Conservation (phyloP, 257 asterid species). For the Rubia yunnanensis region DNA sequence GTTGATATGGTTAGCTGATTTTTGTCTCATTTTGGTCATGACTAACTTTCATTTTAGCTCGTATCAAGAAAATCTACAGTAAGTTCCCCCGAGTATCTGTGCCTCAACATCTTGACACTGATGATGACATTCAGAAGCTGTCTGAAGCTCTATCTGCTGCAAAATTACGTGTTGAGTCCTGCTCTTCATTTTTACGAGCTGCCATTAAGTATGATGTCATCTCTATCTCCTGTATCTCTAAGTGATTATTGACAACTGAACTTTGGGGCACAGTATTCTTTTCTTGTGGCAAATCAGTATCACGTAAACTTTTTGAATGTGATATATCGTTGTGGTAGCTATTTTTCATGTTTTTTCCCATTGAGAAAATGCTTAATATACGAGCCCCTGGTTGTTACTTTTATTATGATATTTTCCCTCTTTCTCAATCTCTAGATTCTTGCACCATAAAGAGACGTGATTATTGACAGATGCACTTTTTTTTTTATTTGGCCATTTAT, state of each 20-base stretch:
- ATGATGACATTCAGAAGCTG: constrained; percentile 74
- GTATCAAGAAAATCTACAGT: constrained; percentile 63
- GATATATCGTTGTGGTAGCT: not conserved
- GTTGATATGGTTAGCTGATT: constrained; percentile 3
- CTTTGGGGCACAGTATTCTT: not conserved
- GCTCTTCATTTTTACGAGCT: constrained; percentile 79
- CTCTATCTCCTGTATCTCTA: constrained; percentile 7
- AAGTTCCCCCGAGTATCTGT: constrained; percentile 73
- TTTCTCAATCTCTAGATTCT: constrained; percentile 6
- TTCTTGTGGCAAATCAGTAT: not conserved
- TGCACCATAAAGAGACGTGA: not conserved
- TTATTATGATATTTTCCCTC: constrained; percentile 34
- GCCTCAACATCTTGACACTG: constrained; percentile 82
- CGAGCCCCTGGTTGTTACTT: not conserved
- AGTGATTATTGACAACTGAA: constrained; percentile 2
- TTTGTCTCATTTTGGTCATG: constrained; percentile 16
- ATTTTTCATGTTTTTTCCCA: not conserved
- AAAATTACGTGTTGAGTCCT: constrained; percentile 77
- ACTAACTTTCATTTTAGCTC: constrained; percentile 42
- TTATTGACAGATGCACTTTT: not conserved
- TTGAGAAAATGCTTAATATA: not conserved
- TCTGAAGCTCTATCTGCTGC: constrained; percentile 93
- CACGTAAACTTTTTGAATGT: not conserved
- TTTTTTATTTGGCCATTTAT: not conserved
- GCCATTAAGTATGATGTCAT: constrained; percentile 57